phyloP scores from a whole-genome alignment of 768 basidiomycete genomes.

The Leccinellum rugosiceps region DNA sequence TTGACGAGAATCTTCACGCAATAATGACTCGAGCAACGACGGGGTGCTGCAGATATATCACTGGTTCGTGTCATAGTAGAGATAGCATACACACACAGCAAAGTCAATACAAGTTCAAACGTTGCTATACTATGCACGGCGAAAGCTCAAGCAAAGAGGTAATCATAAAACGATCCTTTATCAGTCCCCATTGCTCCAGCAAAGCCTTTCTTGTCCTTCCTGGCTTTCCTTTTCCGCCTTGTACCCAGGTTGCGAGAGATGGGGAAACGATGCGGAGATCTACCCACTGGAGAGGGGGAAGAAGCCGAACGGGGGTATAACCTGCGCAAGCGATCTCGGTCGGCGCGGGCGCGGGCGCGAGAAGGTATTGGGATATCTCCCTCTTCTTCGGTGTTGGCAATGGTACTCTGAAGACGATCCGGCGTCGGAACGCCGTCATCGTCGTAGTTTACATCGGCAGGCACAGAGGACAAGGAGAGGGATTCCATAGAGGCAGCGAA shows the following conservation, averaged over 20 bases:
- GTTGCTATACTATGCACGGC: neutral
- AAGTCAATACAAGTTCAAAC: neutral
- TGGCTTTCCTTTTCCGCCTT: constrained; percentile 17
- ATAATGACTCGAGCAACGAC: constrained; percentile 17
- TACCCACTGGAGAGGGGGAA: constrained; percentile 53
- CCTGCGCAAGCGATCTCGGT: constrained; percentile 29
- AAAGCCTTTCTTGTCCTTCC: constrained; percentile 10
- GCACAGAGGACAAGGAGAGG: constrained; percentile 31
- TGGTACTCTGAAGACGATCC: neutral
- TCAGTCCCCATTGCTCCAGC: constrained; percentile 13
- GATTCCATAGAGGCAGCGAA: constrained; percentile 35
- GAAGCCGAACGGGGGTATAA: constrained; percentile 42
- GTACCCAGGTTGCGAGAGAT: constrained; percentile 10
- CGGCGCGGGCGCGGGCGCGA: constrained; percentile 17
- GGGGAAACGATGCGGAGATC: constrained; percentile 26
- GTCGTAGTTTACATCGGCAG: constrained; percentile 14
- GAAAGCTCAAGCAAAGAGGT: constrained; percentile 38
- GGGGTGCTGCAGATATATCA: constrained; percentile 4
- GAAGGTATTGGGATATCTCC: constrained; percentile 8
- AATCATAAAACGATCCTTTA: constrained; percentile 40
- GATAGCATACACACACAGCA: constrained; percentile 1
- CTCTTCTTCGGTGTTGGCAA: constrained; percentile 1
- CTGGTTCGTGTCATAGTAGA: neutral
- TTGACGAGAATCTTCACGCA: constrained; percentile 51
- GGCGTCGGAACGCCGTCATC: constrained; percentile 2